phyloP scores from a whole-genome alignment of 176 grass and related monocot genomes.

The Phragmites australis region DNA sequence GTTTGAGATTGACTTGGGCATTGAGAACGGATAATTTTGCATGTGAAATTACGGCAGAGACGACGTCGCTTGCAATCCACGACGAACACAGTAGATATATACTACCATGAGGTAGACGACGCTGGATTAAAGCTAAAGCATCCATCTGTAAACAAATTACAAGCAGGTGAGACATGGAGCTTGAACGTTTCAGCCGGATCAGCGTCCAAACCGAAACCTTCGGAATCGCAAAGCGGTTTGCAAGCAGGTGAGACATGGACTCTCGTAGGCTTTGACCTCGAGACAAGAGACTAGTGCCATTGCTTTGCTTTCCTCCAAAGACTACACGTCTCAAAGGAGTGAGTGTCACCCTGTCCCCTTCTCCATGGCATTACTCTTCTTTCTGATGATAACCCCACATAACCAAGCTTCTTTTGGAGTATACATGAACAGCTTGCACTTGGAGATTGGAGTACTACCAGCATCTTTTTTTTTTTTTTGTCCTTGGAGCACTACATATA shows the following conservation, averaged over 20 bases:
- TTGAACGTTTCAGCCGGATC: not conserved
- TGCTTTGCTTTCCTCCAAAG: conserved; percentile 43
- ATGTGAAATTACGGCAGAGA: not conserved
- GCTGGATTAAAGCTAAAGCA: conserved; percentile 23
- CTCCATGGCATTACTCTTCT: conserved; percentile 31
- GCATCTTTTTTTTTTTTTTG: no score
- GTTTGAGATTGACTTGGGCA: conserved; percentile 23
- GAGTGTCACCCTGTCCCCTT: conserved; percentile 25
- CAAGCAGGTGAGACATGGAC: conserved; percentile 43
- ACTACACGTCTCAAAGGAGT: conserved; percentile 40
- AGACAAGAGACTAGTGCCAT: conserved; percentile 11
- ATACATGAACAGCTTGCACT: no score
- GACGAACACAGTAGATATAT: conserved; percentile 4
- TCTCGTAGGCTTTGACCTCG: conserved; percentile 52
- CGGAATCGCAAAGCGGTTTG: conserved; percentile 34
- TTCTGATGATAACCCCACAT: not conserved
- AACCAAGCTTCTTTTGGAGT: not conserved
- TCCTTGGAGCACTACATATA: not conserved
- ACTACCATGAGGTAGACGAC: conserved; percentile 28
- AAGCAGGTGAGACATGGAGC: not conserved
- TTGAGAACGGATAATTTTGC: conserved; percentile 3
- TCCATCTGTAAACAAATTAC: conserved; percentile 17
- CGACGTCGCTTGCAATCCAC: conserved; percentile 46
- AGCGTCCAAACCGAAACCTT: not conserved
- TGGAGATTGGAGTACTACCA: no score